These are phyloP conservation scores for Vaccinium macrocarpon DNA, from an alignment of 148 eudicot genomes.

Conservation along the genomic window DNA sequence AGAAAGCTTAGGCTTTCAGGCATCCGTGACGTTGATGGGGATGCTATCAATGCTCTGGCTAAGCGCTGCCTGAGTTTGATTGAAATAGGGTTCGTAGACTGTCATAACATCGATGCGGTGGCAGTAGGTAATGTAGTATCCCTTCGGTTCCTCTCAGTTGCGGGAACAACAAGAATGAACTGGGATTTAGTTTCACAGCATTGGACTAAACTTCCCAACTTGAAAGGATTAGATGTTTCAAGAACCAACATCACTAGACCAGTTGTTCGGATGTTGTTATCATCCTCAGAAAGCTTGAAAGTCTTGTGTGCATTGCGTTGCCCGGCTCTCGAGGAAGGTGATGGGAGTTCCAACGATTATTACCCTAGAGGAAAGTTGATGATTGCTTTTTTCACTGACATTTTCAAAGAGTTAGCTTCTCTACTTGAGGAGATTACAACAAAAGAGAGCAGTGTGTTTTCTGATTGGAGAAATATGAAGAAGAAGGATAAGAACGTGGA, in stretches of 20 bases:
- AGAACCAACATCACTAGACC: constrained; percentile 64
- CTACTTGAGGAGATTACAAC: constrained; percentile 55
- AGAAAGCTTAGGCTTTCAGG: constrained; percentile 64
- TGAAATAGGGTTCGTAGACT: constrained; percentile 80
- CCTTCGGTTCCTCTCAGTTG: constrained; percentile 64
- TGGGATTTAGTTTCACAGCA: constrained; percentile 61
- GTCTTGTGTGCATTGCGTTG: constrained; percentile 82
- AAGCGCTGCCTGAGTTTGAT: constrained; percentile 51
- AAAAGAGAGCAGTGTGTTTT: constrained; percentile 48
- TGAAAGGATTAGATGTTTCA: constrained; percentile 83
- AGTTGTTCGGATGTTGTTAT: constrained; percentile 48
- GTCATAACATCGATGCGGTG: constrained; percentile 60
- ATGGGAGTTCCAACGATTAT: constrained; percentile 37
- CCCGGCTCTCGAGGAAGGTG: constrained; percentile 50
- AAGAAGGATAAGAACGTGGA: constrained; percentile 46
- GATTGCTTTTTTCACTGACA: constrained; percentile 51
- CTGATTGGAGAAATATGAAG: constrained; percentile 60
- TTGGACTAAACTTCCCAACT: constrained; percentile 64
- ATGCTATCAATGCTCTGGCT: constrained; percentile 66
- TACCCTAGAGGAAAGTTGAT: constrained; percentile 59
- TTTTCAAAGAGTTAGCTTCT: constrained; percentile 52
- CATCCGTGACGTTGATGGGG: constrained; percentile 59
- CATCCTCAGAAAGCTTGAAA: constrained; percentile 53
- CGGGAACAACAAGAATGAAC: constrained; percentile 66
- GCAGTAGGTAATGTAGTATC: constrained; percentile 65